Conservation (phyloP, 2,329 filamentous ascomycete species). For the Ophiocordyceps robertsii region DNA sequence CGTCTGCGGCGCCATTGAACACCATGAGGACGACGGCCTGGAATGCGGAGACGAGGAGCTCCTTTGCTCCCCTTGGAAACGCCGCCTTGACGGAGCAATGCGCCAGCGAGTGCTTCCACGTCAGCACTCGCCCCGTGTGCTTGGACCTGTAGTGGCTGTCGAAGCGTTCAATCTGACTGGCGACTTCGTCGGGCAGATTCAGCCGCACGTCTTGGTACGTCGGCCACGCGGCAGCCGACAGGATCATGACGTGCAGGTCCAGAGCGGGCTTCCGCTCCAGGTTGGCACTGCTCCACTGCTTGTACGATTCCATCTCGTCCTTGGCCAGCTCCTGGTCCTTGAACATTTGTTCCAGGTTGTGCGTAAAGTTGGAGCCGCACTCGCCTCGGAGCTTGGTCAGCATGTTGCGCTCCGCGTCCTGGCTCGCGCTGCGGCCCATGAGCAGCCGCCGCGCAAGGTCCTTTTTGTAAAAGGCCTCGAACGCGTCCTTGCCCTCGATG, state of each 20-base stretch:
- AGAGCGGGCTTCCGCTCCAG: slow-evolving; percentile 35
- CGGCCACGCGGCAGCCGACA: slow-evolving; percentile 90
- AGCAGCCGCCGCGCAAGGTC: slow-evolving; percentile 81
- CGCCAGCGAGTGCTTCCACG: slow-evolving; percentile 88
- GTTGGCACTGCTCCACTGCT: slow-evolving; percentile 46
- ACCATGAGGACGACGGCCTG: slow-evolving; percentile 83
- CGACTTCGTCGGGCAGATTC: slow-evolving; percentile 62
- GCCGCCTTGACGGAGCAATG: slow-evolving; percentile 75
- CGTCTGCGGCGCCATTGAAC: slow-evolving; percentile 58
- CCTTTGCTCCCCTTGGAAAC: slow-evolving; percentile 71
- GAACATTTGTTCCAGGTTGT: slow-evolving; percentile 98
- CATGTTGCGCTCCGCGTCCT: slow-evolving; percentile 95
- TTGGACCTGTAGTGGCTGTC: slow-evolving; percentile 79
- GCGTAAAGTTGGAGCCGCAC: slow-evolving; percentile 87
- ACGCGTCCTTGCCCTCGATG: slow-evolving; percentile 92
- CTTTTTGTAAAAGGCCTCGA: slow-evolving; percentile 98
- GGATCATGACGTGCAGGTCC: slow-evolving; percentile 65
- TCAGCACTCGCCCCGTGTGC: slow-evolving; percentile 73
- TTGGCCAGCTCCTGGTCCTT: slow-evolving; percentile 89
- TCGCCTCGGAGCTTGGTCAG: slow-evolving; percentile 80
- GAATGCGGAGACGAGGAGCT: slow-evolving; percentile 81
- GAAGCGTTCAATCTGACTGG: slow-evolving; percentile 66
- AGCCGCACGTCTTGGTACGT: slow-evolving; percentile 66
- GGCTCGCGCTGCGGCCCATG: slow-evolving; percentile 84
- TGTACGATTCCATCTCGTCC: slow-evolving; percentile 89